Base-by-base conservation (phyloP, 129 eudicot genomes). In the Solidago caesia region DNA sequence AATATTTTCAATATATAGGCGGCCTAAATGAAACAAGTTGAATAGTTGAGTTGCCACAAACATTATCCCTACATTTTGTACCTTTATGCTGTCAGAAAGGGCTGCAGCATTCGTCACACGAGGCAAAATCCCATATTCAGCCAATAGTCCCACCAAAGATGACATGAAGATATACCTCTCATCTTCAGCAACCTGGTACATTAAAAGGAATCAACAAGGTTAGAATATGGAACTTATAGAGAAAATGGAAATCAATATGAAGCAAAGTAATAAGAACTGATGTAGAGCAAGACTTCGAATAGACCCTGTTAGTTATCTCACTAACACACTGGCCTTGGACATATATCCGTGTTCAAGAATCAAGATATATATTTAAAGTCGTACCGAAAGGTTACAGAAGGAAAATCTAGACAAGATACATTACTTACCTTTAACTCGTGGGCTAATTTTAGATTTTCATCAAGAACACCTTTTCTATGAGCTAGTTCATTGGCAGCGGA, bases 401-500 rank as follows among this genome's bases (percentile, higher is more conserved):
- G 70, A 13, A 64, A 60, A 46, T 59, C 39, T 15, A 16, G 57
- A 51, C 61, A 56, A 9, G 58, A 77, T 16, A 47, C 25, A 58
- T 25, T 2, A 66, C 53, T 75, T 75, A 88, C 98, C 98, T 94
- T 94, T 75, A 94, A 78, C 46, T 90, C 91, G 80, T 87, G 87
- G 64, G 91, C 79, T 75, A 94, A 72, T 82, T 67, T 90, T 25
- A 90, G 74, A 85, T 90, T 83, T 71, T 90, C 96, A 62, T 94
- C 97, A 81, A 94, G 89, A 77, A 88, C 96, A 11, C 85, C 89
- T 88, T 88, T 94, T 77, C 98, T 88, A 60, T 66, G 86, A 67
- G 89, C 87, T 84, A 94, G 48, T 77, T 94, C 97, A 72, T 88
- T 89, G 48, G 92, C 88, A 48, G 96, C 97, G 73, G 96, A 82